Evolutionary conservation across 768 basidiomycete genomes (phyloP).

Genomic region (Brasilioporus rufonigricans): DNA sequence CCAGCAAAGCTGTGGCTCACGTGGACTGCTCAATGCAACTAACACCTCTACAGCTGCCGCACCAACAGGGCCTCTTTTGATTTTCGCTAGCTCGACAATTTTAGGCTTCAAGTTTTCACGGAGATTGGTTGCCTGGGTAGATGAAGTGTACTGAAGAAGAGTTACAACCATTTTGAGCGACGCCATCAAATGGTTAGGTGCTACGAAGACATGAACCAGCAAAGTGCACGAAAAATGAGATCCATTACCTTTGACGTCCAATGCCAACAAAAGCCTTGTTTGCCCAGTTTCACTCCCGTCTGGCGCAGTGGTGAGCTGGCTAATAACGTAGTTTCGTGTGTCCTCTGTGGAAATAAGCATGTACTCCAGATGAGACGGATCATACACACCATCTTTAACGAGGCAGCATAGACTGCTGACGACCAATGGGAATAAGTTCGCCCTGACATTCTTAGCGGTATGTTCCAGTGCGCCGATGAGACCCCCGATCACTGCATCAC

Average conservation of each 20-base stretch:
- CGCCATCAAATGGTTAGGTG: background rate
- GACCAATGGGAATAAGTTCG: background rate
- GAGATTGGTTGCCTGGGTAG: background rate
- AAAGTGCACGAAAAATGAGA: background rate
- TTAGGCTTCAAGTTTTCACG: background rate
- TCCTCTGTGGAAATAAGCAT: background rate
- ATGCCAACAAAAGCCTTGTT: background rate
- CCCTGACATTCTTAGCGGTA: background rate
- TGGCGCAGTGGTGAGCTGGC: background rate
- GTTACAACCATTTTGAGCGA: conserved; percentile 1
- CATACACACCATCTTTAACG: background rate
- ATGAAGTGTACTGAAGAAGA: background rate
- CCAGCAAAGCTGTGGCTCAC: conserved; percentile 1
- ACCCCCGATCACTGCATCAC: background rate
- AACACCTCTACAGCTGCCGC: conserved; percentile 4
- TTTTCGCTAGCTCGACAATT: background rate
- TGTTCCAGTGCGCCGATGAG: background rate
- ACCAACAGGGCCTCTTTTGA: background rate
- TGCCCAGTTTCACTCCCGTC: background rate
- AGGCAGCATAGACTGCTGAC: background rate
- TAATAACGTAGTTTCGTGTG: background rate
- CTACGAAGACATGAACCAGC: background rate
- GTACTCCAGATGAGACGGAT: background rate
- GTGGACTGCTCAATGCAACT: background rate
- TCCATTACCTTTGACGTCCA: conserved; percentile 3